Evolutionary conservation across 2,329 filamentous ascomycete species (phyloP).

Genomic region (Hypoxylon sp.): DNA sequence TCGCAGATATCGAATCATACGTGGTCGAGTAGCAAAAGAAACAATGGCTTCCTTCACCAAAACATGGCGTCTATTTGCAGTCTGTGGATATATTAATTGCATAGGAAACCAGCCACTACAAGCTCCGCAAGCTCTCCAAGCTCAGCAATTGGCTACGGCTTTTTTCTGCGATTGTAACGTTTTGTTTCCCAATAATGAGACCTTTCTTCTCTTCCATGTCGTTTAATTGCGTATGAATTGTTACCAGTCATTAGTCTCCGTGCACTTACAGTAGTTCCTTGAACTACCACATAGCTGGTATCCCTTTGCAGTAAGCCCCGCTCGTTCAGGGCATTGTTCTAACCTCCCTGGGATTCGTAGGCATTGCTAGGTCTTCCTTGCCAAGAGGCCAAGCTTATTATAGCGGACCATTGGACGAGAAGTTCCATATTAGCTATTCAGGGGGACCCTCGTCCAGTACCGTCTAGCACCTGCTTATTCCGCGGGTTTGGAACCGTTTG

Average conservation of each 20-base stretch:
- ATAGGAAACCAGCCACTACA: conserved; percentile 25
- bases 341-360: conserved; percentile 29
- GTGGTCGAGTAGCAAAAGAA: conserved; percentile 11
- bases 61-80: conserved; percentile 10
- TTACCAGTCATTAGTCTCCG: conserved; percentile 16
- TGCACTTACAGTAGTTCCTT: conserved; percentile 25
- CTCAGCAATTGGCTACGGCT: conserved; percentile 15
- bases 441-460: conserved; percentile 38
- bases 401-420: conserved; percentile 29
- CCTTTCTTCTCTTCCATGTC: conserved; percentile 12
- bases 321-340: conserved; percentile 30
- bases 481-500: conserved; percentile 46
- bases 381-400: conserved; percentile 39
- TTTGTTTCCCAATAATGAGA: conserved; percentile 35
- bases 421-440: conserved; percentile 43
- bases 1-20: conserved; percentile 37
- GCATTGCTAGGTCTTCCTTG: conserved; percentile 24
- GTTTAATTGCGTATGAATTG: conserved; percentile 21
- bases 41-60: conserved; percentile 32
- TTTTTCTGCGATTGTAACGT: conserved; percentile 10
- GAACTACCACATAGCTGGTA: conserved; percentile 23
- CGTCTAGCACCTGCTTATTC: conserved; percentile 45
- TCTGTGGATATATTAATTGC: conserved; percentile 26
- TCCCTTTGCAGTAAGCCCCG: conserved; percentile 41
- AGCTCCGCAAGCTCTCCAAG: conserved; percentile 4